phyloP scores from a whole-genome alignment of 129 eudicot genomes.

The Daucus carota region DH1_v3.0 NC_030383.2:52380501-52381000 shows the following conservation, averaged over 20 bases:
- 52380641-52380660: not conserved
- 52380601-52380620: not conserved
- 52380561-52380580: not conserved
- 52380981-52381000: not conserved
- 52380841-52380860: not conserved
- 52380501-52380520: too few species aligned
- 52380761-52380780: not conserved
- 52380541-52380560: not conserved
- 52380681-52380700: not conserved
- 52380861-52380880: not conserved
- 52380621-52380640: not conserved
- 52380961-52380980: not conserved
- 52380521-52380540: too few species aligned
- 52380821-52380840: not conserved
- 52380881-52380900: not conserved
- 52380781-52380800: not conserved
- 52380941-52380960: not conserved
- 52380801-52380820: not conserved
- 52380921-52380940: not conserved
- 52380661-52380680: not conserved
- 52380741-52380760: not conserved
- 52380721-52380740: not conserved
- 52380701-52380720: not conserved
- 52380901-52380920: not conserved
- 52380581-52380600: not conserved